Percentiles rank a stretch among this genome's conserved stretches.
Conservation (phyloP, 192 early-diverging fungal genomes). For the Ramicandelaber brevisporus region DNA sequence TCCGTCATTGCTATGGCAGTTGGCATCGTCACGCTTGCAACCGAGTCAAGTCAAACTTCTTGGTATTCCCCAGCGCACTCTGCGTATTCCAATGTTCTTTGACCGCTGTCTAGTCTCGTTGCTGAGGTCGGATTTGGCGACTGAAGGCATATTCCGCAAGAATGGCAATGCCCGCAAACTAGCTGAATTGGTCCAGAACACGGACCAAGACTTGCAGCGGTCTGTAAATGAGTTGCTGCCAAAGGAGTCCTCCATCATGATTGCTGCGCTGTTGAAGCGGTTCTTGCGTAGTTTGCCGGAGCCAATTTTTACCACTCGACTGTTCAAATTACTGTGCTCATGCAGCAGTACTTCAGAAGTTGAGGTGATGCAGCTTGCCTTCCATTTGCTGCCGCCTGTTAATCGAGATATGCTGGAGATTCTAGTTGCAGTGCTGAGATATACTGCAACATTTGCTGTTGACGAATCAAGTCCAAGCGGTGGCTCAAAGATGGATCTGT, state of each 20-base stretch:
- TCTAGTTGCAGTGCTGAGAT: conserved; percentile 60
- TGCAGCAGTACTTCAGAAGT: conserved; percentile 24
- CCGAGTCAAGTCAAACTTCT: too few relatives aligned
- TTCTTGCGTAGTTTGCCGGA: conserved; percentile 90
- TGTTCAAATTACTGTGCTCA: conserved; percentile 62
- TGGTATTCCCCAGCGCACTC: too few relatives aligned
- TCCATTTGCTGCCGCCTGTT: conserved; percentile 61
- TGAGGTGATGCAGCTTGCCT: conserved; percentile 54
- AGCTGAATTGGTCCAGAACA: conserved; percentile 54
- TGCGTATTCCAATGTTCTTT: conserved; percentile 64
- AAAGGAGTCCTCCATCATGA: conserved; percentile 60
- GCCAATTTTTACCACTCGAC: conserved; percentile 67
- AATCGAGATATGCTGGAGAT: conserved; percentile 86
- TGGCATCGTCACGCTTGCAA: too few relatives aligned
- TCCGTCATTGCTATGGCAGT: too few relatives aligned
- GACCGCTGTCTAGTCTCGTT: conserved; percentile 54
- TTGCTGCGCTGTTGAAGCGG: conserved; percentile 88
- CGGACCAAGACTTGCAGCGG: conserved; percentile 60
- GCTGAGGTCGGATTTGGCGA: conserved; percentile 41
- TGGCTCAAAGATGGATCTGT: conserved; percentile 84
- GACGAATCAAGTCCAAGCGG: conserved; percentile 33
- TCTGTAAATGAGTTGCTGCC: conserved; percentile 44
- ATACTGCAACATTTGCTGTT: conserved; percentile 65
- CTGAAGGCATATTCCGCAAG: conserved; percentile 93
- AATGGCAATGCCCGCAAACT: conserved; percentile 88